Percentiles rank a stretch among this genome's conserved stretches.
Evolutionary conservation across 1,284 basidiomycete species (phyloP).

Genomic region (Inonotus obliquus): DNA sequence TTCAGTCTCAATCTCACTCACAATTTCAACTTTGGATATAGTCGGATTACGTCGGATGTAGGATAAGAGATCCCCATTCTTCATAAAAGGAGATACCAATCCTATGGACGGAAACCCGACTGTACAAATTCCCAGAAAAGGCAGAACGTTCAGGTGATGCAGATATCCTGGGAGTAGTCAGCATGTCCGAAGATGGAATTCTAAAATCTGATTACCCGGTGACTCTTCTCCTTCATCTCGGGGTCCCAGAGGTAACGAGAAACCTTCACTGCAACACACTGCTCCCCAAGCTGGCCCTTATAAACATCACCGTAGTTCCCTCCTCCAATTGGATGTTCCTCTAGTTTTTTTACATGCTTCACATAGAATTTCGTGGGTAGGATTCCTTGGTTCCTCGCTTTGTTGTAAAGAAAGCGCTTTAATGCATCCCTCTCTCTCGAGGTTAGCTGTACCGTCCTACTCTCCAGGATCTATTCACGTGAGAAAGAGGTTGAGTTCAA

Average conservation of each 20-base stretch:
- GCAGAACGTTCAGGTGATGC: neutral
- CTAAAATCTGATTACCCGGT: neutral
- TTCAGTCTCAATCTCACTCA: neutral
- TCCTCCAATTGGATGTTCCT: neutral
- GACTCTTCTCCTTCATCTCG: neutral
- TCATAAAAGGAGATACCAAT: slow-evolving; percentile 9
- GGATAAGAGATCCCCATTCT: neutral
- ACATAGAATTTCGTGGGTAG: neutral
- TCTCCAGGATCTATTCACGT: neutral
- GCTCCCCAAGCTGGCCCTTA: neutral
- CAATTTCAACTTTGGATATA: neutral
- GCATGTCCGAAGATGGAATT: too few relatives aligned
- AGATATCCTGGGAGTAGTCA: too few relatives aligned
- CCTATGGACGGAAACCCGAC: neutral
- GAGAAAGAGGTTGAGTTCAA: neutral
- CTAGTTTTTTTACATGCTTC: neutral
- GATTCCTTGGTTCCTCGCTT: neutral
- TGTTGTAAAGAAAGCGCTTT: neutral
- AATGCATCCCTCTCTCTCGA: neutral
- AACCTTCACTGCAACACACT: neutral
- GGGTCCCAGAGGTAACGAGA: neutral
- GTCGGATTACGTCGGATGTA: neutral
- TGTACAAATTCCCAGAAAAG: slow-evolving; percentile 5
- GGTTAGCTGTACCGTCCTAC: neutral
- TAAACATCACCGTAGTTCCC: neutral